Base-by-base conservation (phyloP, 2,329 filamentous ascomycete species). In the Pleurostoma richardsiae region DNA sequence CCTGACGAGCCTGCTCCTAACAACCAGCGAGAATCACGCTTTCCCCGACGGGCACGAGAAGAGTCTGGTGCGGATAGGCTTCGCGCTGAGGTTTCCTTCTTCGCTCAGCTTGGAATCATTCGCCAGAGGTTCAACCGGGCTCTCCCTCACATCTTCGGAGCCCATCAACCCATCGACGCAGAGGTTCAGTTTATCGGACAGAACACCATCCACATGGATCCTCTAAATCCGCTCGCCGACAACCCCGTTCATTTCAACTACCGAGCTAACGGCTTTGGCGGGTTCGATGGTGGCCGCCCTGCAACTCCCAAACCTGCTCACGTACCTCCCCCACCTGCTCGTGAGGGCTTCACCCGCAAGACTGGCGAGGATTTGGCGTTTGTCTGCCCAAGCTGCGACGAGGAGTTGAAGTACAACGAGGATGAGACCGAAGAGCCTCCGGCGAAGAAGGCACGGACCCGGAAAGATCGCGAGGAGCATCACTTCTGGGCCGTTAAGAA, bases 401-500 rank as follows among this genome's bases (percentile, higher is more conserved):
- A 88, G 49, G 92, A 97, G 66, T 71, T 99, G 11, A 86, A 89
- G 5, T 82, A 85, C 43, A 87, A 90, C 10, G 61, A 70, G 1
- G 67, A 70, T 38, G 55, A 56, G 26, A 56, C 59, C 4, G 56
- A 52, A 11, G 52, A 52, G 26, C 59, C 60, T 4, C 61, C 64
- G 0, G 43, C 58, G 3, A 70, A 68, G 59, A 74, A 68, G 50
- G 56, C 64, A 7, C 65, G 69, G 19, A 75, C 69, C 38, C 68
- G 69, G 42, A 82, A 77, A 57, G 70, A 74, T 26, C 66, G 71
- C 5, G 77, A 74, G 27, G 90, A 95, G 66, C 84, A 88, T 60
- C 87, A 96, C 58, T 92, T 97, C 52, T 97, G 91, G 90, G 86
- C 94, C 1, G 77, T 94, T 33, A 96, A 91, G 66, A 78, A 78